phyloP scores from a whole-genome alignment of 345 rosid species.

The Populus pruinosa region DNA sequence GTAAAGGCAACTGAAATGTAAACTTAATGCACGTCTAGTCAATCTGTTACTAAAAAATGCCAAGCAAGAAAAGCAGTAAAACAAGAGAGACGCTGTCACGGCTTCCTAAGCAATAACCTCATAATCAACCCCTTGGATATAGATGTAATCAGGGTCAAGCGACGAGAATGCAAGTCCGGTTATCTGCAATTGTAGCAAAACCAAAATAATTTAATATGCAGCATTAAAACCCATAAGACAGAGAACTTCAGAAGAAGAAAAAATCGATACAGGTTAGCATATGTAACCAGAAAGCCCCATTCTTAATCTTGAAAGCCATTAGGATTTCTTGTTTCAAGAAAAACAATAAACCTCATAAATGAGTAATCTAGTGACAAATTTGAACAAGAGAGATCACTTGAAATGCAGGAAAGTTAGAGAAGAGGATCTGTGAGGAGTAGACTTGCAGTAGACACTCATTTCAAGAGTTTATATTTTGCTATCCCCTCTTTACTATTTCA shows the following conservation, averaged over 20 bases:
- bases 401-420: background rate
- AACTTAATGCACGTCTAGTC: background rate
- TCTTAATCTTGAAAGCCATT: background rate
- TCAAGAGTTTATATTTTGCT: background rate
- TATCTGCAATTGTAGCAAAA: constrained; percentile 40
- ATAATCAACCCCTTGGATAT: constrained; percentile 63
- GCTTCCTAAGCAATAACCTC: constrained; percentile 42
- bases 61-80: background rate
- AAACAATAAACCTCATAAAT: background rate
- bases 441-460: background rate
- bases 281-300: background rate
- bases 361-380: background rate
- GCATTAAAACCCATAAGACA: background rate
- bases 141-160: constrained; percentile 46
- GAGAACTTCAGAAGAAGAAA: background rate
- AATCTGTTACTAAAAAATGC: background rate
- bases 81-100: background rate
- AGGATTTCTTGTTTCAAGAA: background rate
- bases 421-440: background rate
- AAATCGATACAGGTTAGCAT: background rate
- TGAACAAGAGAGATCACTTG: background rate
- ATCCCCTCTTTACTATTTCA: background rate
- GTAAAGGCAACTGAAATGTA: background rate
- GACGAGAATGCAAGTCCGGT: constrained; percentile 71
- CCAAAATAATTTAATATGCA: constrained; percentile 1